phyloP scores from a whole-genome alignment of 1,284 basidiomycete species.

The Naganishia liquefaciens region DNA sequence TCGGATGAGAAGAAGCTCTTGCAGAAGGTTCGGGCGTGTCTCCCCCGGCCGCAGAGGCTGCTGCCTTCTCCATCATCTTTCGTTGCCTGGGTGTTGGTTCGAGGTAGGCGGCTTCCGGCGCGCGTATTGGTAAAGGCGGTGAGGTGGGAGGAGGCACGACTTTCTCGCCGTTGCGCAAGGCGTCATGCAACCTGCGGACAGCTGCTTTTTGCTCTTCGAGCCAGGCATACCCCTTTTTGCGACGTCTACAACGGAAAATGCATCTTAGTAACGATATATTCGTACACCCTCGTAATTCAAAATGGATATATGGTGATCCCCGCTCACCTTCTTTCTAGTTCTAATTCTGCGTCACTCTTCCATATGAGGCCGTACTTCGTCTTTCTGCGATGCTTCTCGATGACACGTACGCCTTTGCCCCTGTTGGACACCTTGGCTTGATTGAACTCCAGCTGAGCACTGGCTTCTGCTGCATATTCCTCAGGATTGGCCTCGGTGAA shows the following conservation, averaged over 20 bases:
- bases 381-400: conserved; percentile 30
- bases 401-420: conserved; percentile 23
- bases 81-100: conserved; percentile 25
- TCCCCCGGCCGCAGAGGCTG: background rate
- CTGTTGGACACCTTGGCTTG: conserved; percentile 5
- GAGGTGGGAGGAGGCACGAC: conserved; percentile 24
- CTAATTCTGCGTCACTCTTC: conserved; percentile 26
- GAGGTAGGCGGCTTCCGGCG: conserved; percentile 25
- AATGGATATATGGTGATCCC: background rate
- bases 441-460: background rate
- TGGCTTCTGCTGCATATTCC: conserved; percentile 2
- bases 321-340: conserved; percentile 29
- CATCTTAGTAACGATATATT: background rate
- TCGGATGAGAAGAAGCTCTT: conserved; percentile 5
- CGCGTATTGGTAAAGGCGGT: conserved; percentile 23
- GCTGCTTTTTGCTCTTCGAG: conserved; percentile 27
- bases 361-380: conserved; percentile 27
- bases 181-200: conserved; percentile 24
- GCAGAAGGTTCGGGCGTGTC: conserved; percentile 7
- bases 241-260: conserved; percentile 16
- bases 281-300: conserved; percentile 1
- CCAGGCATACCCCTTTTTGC: conserved; percentile 28
- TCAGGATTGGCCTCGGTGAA: conserved; percentile 13
- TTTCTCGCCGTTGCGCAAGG: conserved; percentile 22
- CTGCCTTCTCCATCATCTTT: conserved; percentile 25